Percentiles rank a stretch among this genome's conserved stretches.
Conservation (phyloP, 805 yeast species). For the Hyphopichia homilentoma region DNA sequence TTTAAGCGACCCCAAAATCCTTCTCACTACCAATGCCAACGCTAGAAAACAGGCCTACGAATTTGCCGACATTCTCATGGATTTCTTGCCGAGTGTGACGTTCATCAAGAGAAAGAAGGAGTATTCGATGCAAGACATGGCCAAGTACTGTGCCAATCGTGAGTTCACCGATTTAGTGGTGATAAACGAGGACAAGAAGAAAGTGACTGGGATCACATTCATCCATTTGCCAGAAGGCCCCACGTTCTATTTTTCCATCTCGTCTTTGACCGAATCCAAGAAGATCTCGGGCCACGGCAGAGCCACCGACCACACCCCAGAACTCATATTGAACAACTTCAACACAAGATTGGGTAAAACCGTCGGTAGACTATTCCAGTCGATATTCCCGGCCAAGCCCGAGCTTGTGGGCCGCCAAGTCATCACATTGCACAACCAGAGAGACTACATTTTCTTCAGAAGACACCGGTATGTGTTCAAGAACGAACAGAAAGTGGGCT, state of each 20-base stretch:
- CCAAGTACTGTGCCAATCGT: constrained; percentile 73
- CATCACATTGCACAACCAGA: constrained; percentile 90
- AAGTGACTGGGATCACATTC: constrained; percentile 87
- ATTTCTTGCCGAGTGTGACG: constrained; percentile 78
- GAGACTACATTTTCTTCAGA: constrained; percentile 93
- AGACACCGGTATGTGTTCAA: constrained; percentile 89
- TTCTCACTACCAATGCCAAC: constrained; percentile 82
- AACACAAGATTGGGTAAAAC: constrained; percentile 90
- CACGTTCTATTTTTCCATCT: constrained; percentile 82
- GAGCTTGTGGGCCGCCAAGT: constrained; percentile 96
- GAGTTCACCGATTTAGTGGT: constrained; percentile 86
- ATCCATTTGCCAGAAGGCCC: constrained; percentile 96
- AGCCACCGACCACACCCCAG: constrained; percentile 89
- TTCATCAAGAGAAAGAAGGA: constrained; percentile 86
- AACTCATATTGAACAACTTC: constrained; percentile 86
- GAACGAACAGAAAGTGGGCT: constrained; percentile 88
- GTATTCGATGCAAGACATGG: constrained; percentile 82
- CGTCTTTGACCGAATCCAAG: constrained; percentile 72
- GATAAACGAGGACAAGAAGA: constrained; percentile 90
- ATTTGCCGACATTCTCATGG: constrained; percentile 82
- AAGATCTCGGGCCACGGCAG: constrained; percentile 84
- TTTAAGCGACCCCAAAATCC: constrained; percentile 70
- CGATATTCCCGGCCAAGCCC: constrained; percentile 88
- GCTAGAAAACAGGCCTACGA: constrained; percentile 87
- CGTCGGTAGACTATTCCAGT: constrained; percentile 87